These are phyloP conservation scores for Calcarisporium arbuscula DNA, from an alignment of 2,329 filamentous ascomycete genomes.

Conservation along the genomic window DNA sequence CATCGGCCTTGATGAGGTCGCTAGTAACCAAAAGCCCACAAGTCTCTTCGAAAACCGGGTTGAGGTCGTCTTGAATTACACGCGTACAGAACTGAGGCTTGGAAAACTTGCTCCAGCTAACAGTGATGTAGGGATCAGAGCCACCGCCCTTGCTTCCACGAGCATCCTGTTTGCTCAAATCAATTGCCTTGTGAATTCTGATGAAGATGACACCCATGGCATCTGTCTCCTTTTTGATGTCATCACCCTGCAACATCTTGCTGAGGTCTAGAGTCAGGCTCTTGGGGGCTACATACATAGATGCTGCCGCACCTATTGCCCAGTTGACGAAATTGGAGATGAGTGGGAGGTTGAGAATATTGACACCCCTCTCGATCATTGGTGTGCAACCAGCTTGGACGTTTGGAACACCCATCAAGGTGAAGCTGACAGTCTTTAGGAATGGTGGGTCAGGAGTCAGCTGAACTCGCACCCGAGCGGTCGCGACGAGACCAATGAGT, in stretches of 20 bases:
- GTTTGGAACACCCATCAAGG: slow-evolving; percentile 88
- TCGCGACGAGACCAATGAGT: slow-evolving; percentile 83
- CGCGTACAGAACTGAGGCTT: slow-evolving; percentile 98
- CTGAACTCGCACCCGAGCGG: slow-evolving; percentile 73
- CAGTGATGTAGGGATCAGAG: slow-evolving; percentile 90
- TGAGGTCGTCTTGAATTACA: slow-evolving; percentile 89
- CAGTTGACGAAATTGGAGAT: slow-evolving; percentile 98
- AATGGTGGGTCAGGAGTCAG: slow-evolving; percentile 90
- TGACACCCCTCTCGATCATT: slow-evolving; percentile 85
- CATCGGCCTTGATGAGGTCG: slow-evolving; percentile 86
- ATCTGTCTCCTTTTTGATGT: slow-evolving; percentile 81
- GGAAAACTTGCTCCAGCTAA: slow-evolving; percentile 91
- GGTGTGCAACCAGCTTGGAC: slow-evolving; percentile 85
- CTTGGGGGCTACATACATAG: slow-evolving; percentile 91
- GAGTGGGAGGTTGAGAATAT: slow-evolving; percentile 82
- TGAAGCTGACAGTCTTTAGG: slow-evolving; percentile 85
- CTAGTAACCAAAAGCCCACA: slow-evolving; percentile 80
- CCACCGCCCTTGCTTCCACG: slow-evolving; percentile 80
- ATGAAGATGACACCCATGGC: slow-evolving; percentile 89
- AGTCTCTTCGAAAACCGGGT: slow-evolving; percentile 87
- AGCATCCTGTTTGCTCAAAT: slow-evolving; percentile 84
- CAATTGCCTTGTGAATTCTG: slow-evolving; percentile 79
- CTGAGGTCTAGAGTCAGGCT: slow-evolving; percentile 87
- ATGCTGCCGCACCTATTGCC: slow-evolving; percentile 78
- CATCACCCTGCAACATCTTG: slow-evolving; percentile 85